Evolutionary conservation across 352 stramenopile genomes (phyloP).

Genomic region (Phytophthora pistaciae): DNA sequence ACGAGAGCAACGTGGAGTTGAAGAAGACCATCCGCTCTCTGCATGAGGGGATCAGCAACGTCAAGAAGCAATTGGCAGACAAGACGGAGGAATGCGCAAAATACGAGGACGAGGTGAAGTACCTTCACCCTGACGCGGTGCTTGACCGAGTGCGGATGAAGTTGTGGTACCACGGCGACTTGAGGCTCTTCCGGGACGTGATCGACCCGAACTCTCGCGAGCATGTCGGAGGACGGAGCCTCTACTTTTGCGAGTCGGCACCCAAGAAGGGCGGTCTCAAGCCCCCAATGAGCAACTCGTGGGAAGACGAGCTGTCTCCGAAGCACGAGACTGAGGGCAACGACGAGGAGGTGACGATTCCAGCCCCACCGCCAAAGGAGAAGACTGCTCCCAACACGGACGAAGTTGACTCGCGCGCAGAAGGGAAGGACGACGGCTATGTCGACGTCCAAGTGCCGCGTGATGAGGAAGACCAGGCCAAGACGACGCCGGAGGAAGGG

Average conservation of each 20-base stretch:
- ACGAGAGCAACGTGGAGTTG: conserved; percentile 18
- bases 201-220: conserved; percentile 24
- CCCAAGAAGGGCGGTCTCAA: not conserved
- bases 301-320: not conserved
- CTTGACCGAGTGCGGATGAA: conserved; percentile 36
- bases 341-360: not conserved
- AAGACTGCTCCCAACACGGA: not conserved
- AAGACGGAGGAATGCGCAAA: conserved; percentile 19
- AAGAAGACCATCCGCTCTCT: conserved; percentile 22
- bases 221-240: conserved; percentile 8
- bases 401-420: not conserved
- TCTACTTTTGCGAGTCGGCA: conserved; percentile 28
- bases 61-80: conserved; percentile 31
- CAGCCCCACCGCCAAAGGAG: not conserved
- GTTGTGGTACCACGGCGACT: conserved; percentile 35
- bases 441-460: not conserved
- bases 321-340: not conserved
- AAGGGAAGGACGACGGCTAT: conserved; percentile 14
- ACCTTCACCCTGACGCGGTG: conserved; percentile 36
- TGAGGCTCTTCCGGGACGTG: conserved; percentile 25
- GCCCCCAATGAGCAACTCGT: not conserved
- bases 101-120: conserved; percentile 5
- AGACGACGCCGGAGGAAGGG: not conserved
- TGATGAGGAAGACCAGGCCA: not conserved
- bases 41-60: conserved; percentile 14